Evolutionary conservation across 176 grass and related monocot species (phyloP).

Genomic region (Metroxylon sagu): DNA sequence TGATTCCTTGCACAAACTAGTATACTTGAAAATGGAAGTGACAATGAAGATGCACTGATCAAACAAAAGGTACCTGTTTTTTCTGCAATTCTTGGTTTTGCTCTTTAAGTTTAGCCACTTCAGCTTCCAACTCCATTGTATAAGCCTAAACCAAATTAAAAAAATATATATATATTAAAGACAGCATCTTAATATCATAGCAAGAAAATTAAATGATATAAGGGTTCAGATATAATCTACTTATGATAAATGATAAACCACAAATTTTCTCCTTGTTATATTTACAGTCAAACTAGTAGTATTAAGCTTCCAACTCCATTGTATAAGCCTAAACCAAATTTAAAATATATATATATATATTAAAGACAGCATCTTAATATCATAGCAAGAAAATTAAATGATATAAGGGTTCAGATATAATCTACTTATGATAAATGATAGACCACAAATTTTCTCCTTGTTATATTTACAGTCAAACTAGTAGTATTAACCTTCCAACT

Average conservation of each 20-base stretch:
- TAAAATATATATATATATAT: not conserved
- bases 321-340: slow-evolving; percentile 5
- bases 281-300: no score
- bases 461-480: no score
- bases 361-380: no score
- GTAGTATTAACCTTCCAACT: slow-evolving; percentile 14
- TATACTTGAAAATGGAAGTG: not conserved
- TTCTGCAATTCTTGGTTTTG: slow-evolving; percentile 11
- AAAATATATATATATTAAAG: not conserved
- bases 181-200: no score
- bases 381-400: no score
- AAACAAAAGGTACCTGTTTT: not conserved
- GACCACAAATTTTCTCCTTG: no score
- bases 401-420: no score
- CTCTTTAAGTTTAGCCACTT: slow-evolving; percentile 13
- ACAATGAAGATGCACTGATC: not conserved
- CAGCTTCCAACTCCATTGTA: slow-evolving; percentile 14
- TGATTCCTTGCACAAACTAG: not conserved
- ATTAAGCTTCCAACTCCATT: slow-evolving; percentile 5
- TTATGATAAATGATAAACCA: no score
- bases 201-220: no score
- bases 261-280: no score
- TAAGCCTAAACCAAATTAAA: not conserved
- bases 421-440: no score
- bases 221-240: no score